Conservation (phyloP, 1,284 basidiomycete species). For the Ceratobasidium sp. region DNA sequence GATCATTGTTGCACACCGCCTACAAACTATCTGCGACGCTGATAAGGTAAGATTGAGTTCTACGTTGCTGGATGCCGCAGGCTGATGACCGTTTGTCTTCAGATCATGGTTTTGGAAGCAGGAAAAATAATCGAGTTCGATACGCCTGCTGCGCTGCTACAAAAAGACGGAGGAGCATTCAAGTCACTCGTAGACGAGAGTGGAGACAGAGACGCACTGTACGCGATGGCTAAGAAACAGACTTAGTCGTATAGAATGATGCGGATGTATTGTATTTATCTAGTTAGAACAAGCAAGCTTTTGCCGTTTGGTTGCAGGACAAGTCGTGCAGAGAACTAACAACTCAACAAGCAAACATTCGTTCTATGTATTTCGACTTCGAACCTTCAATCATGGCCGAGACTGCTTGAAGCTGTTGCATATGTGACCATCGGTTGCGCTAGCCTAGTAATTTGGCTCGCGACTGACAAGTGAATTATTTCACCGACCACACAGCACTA, state of each 20-base stretch:
- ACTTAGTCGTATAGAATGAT: neutral
- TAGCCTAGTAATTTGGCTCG: too few relatives aligned
- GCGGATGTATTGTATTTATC: neutral
- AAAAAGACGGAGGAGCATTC: slow-evolving; percentile 54
- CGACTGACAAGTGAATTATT: too few relatives aligned
- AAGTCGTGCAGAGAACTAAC: neutral
- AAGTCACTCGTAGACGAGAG: slow-evolving; percentile 56
- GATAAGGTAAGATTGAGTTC: slow-evolving; percentile 55
- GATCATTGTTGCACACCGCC: slow-evolving; percentile 72
- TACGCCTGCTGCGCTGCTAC: slow-evolving; percentile 53
- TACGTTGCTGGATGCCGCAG: neutral
- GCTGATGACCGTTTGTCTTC: too few relatives aligned
- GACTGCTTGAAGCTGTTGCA: too few relatives aligned
- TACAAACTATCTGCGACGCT: slow-evolving; percentile 76
- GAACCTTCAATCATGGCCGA: too few relatives aligned
- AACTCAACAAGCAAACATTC: too few relatives aligned
- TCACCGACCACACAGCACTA: too few relatives aligned
- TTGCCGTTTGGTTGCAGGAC: neutral
- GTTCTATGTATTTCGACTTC: too few relatives aligned
- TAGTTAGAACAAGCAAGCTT: neutral
- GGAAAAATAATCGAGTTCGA: slow-evolving; percentile 54
- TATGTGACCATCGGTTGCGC: too few relatives aligned
- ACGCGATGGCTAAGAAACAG: slow-evolving; percentile 49
- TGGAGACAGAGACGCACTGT: slow-evolving; percentile 54
- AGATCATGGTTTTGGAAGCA: slow-evolving; percentile 46